Conservation (phyloP, 306 rosid genomes). For the Citrullus amarus region DNA sequence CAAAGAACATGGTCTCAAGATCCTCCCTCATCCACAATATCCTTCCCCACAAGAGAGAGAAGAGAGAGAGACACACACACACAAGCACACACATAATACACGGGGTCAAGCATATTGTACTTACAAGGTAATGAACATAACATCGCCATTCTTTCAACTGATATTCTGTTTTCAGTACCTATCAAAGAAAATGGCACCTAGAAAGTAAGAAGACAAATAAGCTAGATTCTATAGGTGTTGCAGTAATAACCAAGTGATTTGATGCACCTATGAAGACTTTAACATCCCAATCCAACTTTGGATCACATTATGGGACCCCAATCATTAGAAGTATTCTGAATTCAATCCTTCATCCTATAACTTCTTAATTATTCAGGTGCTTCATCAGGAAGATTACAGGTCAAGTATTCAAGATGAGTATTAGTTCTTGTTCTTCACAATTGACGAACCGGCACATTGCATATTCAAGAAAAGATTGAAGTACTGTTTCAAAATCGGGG, state of each 20-base stretch:
- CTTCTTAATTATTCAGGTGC: neutral
- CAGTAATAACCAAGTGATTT: neutral
- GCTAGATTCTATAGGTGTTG: neutral
- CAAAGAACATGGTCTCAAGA: neutral
- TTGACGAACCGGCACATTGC: neutral
- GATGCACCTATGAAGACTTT: neutral
- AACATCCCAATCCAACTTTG: neutral
- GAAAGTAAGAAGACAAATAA: neutral
- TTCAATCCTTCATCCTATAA: neutral
- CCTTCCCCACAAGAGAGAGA: neutral
- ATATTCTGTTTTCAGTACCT: constrained; percentile 39
- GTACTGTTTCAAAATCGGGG: neutral
- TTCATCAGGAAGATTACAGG: neutral
- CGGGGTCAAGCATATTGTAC: neutral
- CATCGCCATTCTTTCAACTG: constrained; percentile 28
- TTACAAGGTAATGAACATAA: constrained; percentile 68
- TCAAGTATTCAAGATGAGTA: neutral
- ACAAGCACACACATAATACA: neutral
- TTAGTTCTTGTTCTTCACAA: neutral
- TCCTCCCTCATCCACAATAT: neutral
- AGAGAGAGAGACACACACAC: neutral
- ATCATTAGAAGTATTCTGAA: neutral
- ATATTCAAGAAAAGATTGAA: neutral
- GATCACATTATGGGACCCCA: neutral
- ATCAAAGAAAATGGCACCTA: constrained; percentile 7